Base-by-base conservation (phyloP, 2,329 filamentous ascomycete genomes). In the Elsinoe arachidis region DNA sequence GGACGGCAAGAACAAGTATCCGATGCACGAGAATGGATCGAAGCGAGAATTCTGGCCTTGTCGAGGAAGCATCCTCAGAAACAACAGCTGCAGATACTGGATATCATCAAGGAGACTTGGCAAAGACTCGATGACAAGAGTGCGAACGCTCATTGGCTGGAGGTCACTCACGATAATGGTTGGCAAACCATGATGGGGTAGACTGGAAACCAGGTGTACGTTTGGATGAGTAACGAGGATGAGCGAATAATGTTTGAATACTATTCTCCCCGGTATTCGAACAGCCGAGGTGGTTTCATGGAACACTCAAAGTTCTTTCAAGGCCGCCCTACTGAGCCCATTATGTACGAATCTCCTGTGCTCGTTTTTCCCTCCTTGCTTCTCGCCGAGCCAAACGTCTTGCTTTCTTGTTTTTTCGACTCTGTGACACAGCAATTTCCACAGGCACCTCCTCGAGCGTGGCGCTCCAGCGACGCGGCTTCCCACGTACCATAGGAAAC, bases 181-280 rank as follows among this genome's bases (percentile, higher is more conserved):
- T 80, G 77, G 77, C 76, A 81, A 65, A 80, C 78, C 12, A 75
- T 80, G 21, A 78, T 80, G 74, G 77, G 74, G 17, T 76, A 56
- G 60, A 30, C 5, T 5, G 9, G 7, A 30, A 2, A 4, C 2
- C 26, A 30, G 2, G 26, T 2, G 9, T 7, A 30, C 9, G 26
- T 9, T 5, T 30, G 9, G 26, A 30, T 30, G 26, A 30, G 26
- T 30, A 30, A 30, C 26, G 15, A 9, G 11, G 37, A 47, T n/a
- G 37, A 39, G n/a, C 37, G 37, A 39, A 19, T n/a, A n/a, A n/a
- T n/a, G n/a, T n/a, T n/a, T n/a, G n/a, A n/a, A n/a, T n/a, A 6
- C 4, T 9, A 30, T 30, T 30, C 26, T 30, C 5, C 26, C 26
- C 26, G 9, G 26, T 7, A 30, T 30, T 30, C n/a, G n/a, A n/a